A percentile compares a stretch with the other conserved stretches of the same genome.
These are phyloP conservation scores for Penicillium angulare DNA, from an alignment of 495 filamentous ascomycete genomes.

Conservation along the genomic window DNA sequence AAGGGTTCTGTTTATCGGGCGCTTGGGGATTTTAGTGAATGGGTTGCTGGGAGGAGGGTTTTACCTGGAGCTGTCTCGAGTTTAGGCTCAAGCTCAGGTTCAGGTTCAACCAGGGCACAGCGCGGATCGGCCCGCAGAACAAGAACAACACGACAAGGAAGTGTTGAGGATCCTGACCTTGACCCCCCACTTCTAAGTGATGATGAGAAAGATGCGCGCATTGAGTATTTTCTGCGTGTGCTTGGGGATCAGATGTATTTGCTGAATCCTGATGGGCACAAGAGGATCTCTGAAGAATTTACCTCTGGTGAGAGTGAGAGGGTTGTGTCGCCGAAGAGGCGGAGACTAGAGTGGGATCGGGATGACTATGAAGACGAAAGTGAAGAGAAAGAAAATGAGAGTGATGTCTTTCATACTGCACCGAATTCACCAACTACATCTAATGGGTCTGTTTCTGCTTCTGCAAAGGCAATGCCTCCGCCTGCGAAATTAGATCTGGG, in stretches of 20 bases:
- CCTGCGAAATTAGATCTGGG: not conserved
- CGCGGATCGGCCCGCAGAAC: not conserved
- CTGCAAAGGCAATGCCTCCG: not conserved
- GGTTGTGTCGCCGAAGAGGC: conserved; percentile 23
- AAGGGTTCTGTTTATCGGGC: conserved; percentile 13
- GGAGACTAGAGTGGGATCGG: no score
- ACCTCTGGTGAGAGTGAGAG: not conserved
- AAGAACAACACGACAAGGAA: not conserved
- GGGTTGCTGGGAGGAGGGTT: conserved; percentile 3
- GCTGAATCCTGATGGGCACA: not conserved
- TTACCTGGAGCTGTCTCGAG: no score
- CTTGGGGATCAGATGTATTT: conserved; percentile 31
- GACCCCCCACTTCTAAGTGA: not conserved
- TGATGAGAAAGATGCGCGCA: conserved; percentile 18
- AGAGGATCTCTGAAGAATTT: not conserved
- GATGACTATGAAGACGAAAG: conserved; percentile 16
- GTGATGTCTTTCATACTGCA: conserved; percentile 39
- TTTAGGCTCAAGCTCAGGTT: no score
- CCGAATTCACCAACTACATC: conserved; percentile 37
- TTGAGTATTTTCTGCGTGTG: conserved; percentile 25
- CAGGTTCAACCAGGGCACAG: not conserved
- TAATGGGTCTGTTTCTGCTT: not conserved
- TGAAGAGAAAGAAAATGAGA: no score
- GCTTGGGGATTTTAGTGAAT: conserved; percentile 29
- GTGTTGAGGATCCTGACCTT: no score